Conservation (phyloP, 2,329 filamentous ascomycete species). For the Hypoxylon sp. region DNA sequence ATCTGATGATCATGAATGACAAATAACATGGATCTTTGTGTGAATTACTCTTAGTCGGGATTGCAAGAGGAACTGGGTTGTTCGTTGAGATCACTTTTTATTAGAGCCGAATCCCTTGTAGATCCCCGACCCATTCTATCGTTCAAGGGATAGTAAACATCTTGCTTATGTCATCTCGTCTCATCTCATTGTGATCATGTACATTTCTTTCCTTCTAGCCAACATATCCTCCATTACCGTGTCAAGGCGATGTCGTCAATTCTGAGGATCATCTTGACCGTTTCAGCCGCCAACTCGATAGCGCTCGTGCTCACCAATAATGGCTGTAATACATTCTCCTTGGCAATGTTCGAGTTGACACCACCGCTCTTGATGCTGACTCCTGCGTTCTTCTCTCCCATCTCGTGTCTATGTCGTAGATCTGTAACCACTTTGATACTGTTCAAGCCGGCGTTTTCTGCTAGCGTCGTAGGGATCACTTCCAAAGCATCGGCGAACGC, state of each 20-base stretch:
- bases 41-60: background rate
- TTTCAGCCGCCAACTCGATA: slow-evolving; percentile 96
- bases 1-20: background rate
- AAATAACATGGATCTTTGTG: slow-evolving; percentile 2
- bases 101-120: slow-evolving; percentile 13
- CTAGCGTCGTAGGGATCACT: slow-evolving; percentile 95
- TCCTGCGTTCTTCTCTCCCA: slow-evolving; percentile 95
- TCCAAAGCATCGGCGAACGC: slow-evolving; percentile 98
- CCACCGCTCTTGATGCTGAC: slow-evolving; percentile 98
- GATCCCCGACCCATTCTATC: slow-evolving; percentile 1
- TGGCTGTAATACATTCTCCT: slow-evolving; percentile 97
- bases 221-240: slow-evolving; percentile 60
- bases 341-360: slow-evolving; percentile 95
- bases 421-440: slow-evolving; percentile 99
- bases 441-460: slow-evolving; percentile 97
- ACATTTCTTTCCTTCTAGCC: slow-evolving; percentile 36
- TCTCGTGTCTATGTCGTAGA: slow-evolving; percentile 91
- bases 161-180: slow-evolving; percentile 28
- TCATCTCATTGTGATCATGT: slow-evolving; percentile 41
- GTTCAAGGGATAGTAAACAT: slow-evolving; percentile 25
- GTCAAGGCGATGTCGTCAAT: slow-evolving; percentile 77
- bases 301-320: slow-evolving; percentile 97
- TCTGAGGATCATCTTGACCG: slow-evolving; percentile 91
- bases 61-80: background rate
- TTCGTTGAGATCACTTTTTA: slow-evolving; percentile 19